Conservation (phyloP, 2,329 filamentous ascomycete genomes). For the Ascosphaera acerosa region DNA sequence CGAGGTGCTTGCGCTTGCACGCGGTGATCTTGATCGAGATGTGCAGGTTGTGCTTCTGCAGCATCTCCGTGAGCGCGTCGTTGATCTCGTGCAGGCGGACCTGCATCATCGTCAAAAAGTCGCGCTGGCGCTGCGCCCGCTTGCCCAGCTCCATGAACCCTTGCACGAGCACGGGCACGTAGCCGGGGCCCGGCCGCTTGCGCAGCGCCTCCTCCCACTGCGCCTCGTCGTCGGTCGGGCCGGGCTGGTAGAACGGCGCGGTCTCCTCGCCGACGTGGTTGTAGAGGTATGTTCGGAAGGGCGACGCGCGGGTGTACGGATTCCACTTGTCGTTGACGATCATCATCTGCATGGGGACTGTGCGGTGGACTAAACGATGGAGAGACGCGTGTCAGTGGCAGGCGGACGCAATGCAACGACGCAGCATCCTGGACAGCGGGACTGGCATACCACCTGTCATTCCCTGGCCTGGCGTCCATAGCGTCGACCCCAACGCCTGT, state of each 20-base stretch:
- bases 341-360: constrained; percentile 32
- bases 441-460: constrained; percentile 16
- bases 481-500: constrained; percentile 13
- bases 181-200: constrained; percentile 30
- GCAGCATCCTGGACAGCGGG: constrained; percentile 3
- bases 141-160: constrained; percentile 34
- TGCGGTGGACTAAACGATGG: constrained; percentile 27
- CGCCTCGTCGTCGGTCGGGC: constrained; percentile 29
- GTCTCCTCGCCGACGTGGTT: constrained; percentile 33
- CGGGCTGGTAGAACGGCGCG: constrained; percentile 35
- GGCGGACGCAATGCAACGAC: too few relatives aligned
- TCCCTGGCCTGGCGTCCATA: constrained; percentile 20
- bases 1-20: constrained; percentile 32
- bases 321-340: constrained; percentile 39
- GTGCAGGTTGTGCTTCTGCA: constrained; percentile 34
- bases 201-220: constrained; percentile 40
- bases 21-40: constrained; percentile 33
- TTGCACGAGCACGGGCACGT: constrained; percentile 33
- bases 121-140: constrained; percentile 30
- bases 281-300: constrained; percentile 37
- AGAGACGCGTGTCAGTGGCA: constrained; percentile 2
- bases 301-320: constrained; percentile 24
- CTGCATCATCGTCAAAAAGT: constrained; percentile 31
- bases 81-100: constrained; percentile 39
- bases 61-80: constrained; percentile 30